Evolutionary conservation across 306 rosid species (phyloP), one percentile per base, ranked within the genome.

Genomic region (Hippophae tibetana): DNA sequence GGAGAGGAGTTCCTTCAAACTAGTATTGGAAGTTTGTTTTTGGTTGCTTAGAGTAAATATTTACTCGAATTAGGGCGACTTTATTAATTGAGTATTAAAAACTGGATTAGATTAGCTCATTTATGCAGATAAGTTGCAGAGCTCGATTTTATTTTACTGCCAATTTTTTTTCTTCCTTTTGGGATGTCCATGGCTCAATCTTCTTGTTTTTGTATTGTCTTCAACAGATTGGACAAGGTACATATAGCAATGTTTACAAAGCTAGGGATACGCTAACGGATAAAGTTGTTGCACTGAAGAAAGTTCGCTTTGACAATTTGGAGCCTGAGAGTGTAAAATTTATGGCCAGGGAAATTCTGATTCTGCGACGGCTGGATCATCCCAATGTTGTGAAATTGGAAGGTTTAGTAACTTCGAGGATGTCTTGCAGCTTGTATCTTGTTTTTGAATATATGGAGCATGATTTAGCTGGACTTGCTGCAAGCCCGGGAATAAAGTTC

Each of bases 321-420:
- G 97, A 89, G 78, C 97, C 97, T 0, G 97, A 89, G 72, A 89
- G 97, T 74, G 97, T 89, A 57, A 89, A 78, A 66, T 89, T 89
- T 65, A 86, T 89, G 97, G 97, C 97, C 13, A 67, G 95, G 57
- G 97, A 86, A 76, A 89, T 89, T 76, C 87, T 89, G 64, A 89
- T 89, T 67, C 66, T 81, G 56, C 92, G 95, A 2, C 95, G 88
- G 54, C 51, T 86, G 55, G 95, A 89, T 79, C 95, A 89, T 74
- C 95, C 97, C 4, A 89, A 89, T 71, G 95, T 89, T 14, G 73
- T 89, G 44, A 89, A 83, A 64, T 81, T 89, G 68, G 92, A 86
- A 83, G 97, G 97, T 43, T 71, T 89, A 57, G 97, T 86, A 73
- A 89, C 97, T 14, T 89, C 97, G 1, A 81, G 95, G 72, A 81